Base-by-base conservation (phyloP, 2,329 filamentous ascomycete species). In the Chrysoporthe deuterocubensis region DNA sequence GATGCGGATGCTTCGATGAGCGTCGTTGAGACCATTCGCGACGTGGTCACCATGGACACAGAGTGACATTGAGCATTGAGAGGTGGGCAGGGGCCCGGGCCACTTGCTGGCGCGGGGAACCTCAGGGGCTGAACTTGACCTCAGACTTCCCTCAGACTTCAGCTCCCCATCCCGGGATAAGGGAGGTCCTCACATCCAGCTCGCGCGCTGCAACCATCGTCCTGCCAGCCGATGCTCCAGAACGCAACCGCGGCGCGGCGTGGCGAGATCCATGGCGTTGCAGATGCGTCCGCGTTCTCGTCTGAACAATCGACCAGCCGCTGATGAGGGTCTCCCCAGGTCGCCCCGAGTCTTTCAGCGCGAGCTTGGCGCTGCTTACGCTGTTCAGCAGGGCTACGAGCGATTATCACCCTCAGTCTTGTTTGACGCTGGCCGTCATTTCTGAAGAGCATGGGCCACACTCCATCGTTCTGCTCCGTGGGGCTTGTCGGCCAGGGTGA, bases 221-320 rank as follows among this genome's bases (percentile, higher is more conserved):
- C 21, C 14, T 34, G 13, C 21, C 2, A 54, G 32, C 11, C 26
- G 13, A 16, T 7, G 4, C 13, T 54, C 32, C 50, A 34, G 3
- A 2, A 21, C 21, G 21, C 48, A 32, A 14, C 26, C 26, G 26
- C 26, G 26, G 26, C 13, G 50, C 21, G 50, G 50, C 21, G 21
- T 21, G 32, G 50, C 21, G 32, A 13, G 11, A 16, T 16, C 21
- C 50, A 34, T 32, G 50, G 50, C 50, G 21, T 54, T 54, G 7
- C 50, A 54, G 26, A 54, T 54, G 50, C 50, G 50, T 54, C 50
- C 13, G 26, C 26, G 48, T 21, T 52, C n/a, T 50, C 48, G 48
- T 50, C 48, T 50, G n/a, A 13, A 50, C 13, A 11, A 50, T 13
- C 8, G 46, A 50, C 18, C 44, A 13, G 3, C 26, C 26, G 48